Conservation (phyloP, 371 early-diverging fungal genomes). For the Lichtheimia corymbifera region DNA sequence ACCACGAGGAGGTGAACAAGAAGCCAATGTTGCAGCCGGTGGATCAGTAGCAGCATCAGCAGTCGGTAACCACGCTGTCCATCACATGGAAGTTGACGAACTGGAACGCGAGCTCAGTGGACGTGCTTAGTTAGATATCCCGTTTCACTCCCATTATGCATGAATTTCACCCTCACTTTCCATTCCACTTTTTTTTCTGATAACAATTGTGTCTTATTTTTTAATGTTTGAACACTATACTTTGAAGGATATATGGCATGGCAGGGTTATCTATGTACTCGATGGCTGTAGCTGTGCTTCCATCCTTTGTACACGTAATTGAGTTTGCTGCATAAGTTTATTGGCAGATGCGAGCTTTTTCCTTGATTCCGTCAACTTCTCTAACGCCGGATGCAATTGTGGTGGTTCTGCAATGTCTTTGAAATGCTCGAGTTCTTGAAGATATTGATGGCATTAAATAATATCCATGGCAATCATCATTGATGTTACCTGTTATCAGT, state of each 20-base stretch:
- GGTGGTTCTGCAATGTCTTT: slow-evolving; percentile 56
- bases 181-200: no score
- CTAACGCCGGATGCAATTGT: slow-evolving; percentile 49
- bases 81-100: slow-evolving; percentile 60
- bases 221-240: slow-evolving; percentile 1
- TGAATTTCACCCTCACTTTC: no score
- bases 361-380: slow-evolving; percentile 50
- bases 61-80: slow-evolving; percentile 20
- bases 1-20: slow-evolving; percentile 7
- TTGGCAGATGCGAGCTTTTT: slow-evolving; percentile 47
- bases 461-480: not conserved
- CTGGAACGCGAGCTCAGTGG: slow-evolving; percentile 64
- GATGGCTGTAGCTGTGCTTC: slow-evolving; percentile 16
- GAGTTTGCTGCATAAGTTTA: slow-evolving; percentile 46
- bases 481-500: slow-evolving; percentile 47
- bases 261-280: not conserved
- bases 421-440: slow-evolving; percentile 50
- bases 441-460: not conserved
- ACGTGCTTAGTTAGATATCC: slow-evolving; percentile 28
- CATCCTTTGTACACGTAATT: slow-evolving; percentile 51
- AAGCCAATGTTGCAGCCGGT: slow-evolving; percentile 23
- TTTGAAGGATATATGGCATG: no score
- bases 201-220: slow-evolving; percentile 1
- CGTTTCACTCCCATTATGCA: not conserved
- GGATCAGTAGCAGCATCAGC: slow-evolving; percentile 27